These are phyloP conservation scores for Pseudoscleropodium purum DNA, from an alignment of 225 moss, liverwort and hornwort species.

Conservation along the genomic window DNA sequence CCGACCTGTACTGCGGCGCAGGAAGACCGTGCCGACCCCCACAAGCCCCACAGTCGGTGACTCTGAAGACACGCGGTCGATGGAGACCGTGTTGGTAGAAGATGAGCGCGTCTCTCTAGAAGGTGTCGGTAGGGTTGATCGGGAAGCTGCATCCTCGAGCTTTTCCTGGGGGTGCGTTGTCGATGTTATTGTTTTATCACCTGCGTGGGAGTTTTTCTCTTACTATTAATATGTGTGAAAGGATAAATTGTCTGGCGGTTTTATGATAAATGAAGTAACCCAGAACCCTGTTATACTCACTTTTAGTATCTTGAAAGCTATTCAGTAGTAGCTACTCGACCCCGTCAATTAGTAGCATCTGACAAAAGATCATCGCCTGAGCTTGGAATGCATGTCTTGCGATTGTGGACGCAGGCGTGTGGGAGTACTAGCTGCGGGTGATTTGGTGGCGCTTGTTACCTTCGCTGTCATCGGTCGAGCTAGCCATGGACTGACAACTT, in stretches of 20 bases:
- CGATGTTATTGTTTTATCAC: not conserved
- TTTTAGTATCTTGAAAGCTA: not conserved
- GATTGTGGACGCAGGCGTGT: slow-evolving; percentile 49
- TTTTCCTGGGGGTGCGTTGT: slow-evolving; percentile 70
- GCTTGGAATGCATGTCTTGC: not conserved
- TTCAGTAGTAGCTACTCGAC: no score
- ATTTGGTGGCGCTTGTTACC: slow-evolving; percentile 60
- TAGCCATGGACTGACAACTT: slow-evolving; percentile 69
- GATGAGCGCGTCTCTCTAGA: slow-evolving; percentile 65
- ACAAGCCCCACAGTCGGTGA: not conserved
- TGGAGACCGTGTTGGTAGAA: slow-evolving; percentile 62
- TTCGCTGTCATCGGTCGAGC: slow-evolving; percentile 76
- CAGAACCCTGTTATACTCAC: not conserved
- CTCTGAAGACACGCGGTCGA: slow-evolving; percentile 22
- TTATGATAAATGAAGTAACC: not conserved
- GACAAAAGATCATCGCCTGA: not conserved
- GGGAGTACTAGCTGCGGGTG: slow-evolving; percentile 64
- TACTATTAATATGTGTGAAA: not conserved
- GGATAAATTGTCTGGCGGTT: not conserved
- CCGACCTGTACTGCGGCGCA: slow-evolving; percentile 46
- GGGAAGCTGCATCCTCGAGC: slow-evolving; percentile 37
- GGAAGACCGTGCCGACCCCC: slow-evolving; percentile 13
- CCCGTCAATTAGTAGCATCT: not conserved
- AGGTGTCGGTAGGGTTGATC: slow-evolving; percentile 79
- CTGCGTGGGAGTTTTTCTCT: not conserved